phyloP scores from a whole-genome alignment of 2,329 filamentous ascomycete genomes.

The Cladosporium halotolerans region DNA sequence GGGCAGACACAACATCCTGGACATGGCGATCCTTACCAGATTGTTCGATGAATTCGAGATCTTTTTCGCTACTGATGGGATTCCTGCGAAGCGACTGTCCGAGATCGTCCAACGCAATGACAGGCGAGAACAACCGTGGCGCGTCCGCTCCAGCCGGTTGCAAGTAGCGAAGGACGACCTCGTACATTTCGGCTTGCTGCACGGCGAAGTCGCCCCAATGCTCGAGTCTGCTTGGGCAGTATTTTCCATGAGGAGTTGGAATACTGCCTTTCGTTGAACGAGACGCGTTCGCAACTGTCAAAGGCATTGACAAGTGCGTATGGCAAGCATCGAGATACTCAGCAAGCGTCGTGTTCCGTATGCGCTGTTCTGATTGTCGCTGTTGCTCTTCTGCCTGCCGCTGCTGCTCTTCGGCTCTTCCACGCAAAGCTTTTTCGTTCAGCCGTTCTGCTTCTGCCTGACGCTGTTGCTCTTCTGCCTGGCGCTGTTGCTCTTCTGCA shows the following conservation, averaged over 20 bases:
- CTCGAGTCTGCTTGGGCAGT: slow-evolving; percentile 2
- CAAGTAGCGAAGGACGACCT: neutral
- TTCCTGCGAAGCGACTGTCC: neutral
- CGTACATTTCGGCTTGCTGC: slow-evolving; percentile 2
- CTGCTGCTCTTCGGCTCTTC: neutral
- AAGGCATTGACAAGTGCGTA: neutral
- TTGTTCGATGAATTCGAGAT: slow-evolving; percentile 5
- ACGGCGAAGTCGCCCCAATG: slow-evolving; percentile 8
- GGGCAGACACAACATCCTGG: slow-evolving; percentile 1
- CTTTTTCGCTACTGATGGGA: slow-evolving; percentile 11
- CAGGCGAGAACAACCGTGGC: slow-evolving; percentile 6
- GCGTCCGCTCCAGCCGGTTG: slow-evolving; percentile 3
- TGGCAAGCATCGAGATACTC: slow-evolving; percentile 9
- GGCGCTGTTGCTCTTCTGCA: neutral
- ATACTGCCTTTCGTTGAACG: slow-evolving; percentile 7
- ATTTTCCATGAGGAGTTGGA: slow-evolving; percentile 5
- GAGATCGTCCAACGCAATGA: slow-evolving; percentile 1
- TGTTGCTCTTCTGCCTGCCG: neutral
- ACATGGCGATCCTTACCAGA: slow-evolving; percentile 8
- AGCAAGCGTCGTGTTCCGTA: neutral
- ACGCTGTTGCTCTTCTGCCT: neutral
- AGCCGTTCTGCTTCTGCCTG: neutral
- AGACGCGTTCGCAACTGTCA: neutral
- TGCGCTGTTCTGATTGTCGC: slow-evolving; percentile 3
- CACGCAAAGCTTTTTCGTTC: neutral